These are phyloP conservation scores for Leccinum ponderosum DNA, from an alignment of 1,284 basidiomycete genomes.

Conservation along the genomic window DNA sequence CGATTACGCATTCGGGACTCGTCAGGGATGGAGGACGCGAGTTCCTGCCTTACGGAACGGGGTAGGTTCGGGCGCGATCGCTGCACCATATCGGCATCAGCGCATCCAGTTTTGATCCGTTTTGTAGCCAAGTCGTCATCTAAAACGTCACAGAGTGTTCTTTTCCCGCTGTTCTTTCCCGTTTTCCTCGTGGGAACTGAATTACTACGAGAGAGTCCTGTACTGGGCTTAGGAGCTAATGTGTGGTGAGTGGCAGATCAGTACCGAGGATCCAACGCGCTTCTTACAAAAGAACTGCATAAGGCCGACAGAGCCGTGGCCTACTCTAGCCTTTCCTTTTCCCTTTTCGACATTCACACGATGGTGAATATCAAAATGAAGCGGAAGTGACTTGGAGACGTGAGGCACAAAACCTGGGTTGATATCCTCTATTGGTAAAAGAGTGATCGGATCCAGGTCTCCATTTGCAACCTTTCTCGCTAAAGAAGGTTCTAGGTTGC, in stretches of 20 bases:
- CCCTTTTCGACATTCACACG: slow-evolving; percentile 35
- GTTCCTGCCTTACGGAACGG: slow-evolving; percentile 19
- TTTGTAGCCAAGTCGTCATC: slow-evolving; percentile 59
- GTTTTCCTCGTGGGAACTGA: slow-evolving; percentile 32
- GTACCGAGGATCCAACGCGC: slow-evolving; percentile 21
- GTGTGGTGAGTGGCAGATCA: slow-evolving; percentile 24
- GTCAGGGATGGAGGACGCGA: slow-evolving; percentile 10
- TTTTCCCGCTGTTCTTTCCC: slow-evolving; percentile 70
- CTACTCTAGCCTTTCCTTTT: slow-evolving; percentile 43
- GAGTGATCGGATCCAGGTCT: slow-evolving; percentile 76
- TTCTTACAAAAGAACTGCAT: slow-evolving; percentile 65
- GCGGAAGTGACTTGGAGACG: slow-evolving; percentile 39
- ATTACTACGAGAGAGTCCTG: slow-evolving; percentile 29
- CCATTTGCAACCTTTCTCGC: slow-evolving; percentile 75
- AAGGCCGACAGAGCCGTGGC: slow-evolving; percentile 43
- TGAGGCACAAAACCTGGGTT: slow-evolving; percentile 69
- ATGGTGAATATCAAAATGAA: slow-evolving; percentile 34
- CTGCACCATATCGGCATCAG: slow-evolving; percentile 21
- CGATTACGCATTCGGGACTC: slow-evolving; percentile 36
- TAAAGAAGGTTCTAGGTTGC: slow-evolving; percentile 56
- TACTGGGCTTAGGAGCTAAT: slow-evolving; percentile 49
- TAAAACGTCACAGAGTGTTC: slow-evolving; percentile 68
- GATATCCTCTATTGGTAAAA: slow-evolving; percentile 75
- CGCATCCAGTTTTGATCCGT: slow-evolving; percentile 42
- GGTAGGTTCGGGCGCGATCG: slow-evolving; percentile 34